Evolutionary conservation across 2,329 filamentous ascomycete genomes (phyloP), one percentile per base, ranked within the genome.

Genomic region (Reticulascus tulasneorum): DNA sequence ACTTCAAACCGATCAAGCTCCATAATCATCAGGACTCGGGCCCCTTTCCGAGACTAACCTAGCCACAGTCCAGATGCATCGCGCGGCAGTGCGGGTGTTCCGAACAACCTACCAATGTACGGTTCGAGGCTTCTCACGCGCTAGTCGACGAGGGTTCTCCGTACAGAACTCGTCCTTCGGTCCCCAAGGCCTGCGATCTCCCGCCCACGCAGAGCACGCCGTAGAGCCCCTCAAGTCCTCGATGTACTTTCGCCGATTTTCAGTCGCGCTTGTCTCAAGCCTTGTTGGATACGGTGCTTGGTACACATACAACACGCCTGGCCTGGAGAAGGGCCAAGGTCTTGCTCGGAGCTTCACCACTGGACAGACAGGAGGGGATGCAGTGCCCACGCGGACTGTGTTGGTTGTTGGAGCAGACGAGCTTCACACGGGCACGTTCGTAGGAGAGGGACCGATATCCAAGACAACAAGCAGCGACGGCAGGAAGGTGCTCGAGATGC

Each of bases 351-450:
- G 62, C 49, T 66, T 71, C 49, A 63, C 65, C 13, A 63, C 64
- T 9, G 48, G 59, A 36, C 55, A 53, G 26, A 44, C 52, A 27
- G 47, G 49, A 18, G 56, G 55, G 47, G 62, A 63, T 52, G 66
- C 63, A 17, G 54, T 64, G 20, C 65, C 70, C 9, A 78, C 75
- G 25, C 77, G 63, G 61, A 89, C 73, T 47, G 86, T 94, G 15
- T 73, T 97, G 17, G 81, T 96, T 26, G 86, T 98, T 34, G 88
- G 91, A 42, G 84, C 90, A 53, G 88, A 94, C 56, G 83, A 94
- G 59, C 77, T 98, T 32, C 91, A 90, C 55, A 93, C 91, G 9
- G 86, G 86, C 17, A 86, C 86, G 8, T 82, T 96, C 45, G 80
- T 88, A 13, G 87, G 86, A 40, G 86, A 94, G 52, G 85, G 82